Evolutionary conservation across 2,329 filamentous ascomycete genomes (phyloP), one percentile per base, ranked within the genome.

Genomic region (Xylaria sp.): DNA sequence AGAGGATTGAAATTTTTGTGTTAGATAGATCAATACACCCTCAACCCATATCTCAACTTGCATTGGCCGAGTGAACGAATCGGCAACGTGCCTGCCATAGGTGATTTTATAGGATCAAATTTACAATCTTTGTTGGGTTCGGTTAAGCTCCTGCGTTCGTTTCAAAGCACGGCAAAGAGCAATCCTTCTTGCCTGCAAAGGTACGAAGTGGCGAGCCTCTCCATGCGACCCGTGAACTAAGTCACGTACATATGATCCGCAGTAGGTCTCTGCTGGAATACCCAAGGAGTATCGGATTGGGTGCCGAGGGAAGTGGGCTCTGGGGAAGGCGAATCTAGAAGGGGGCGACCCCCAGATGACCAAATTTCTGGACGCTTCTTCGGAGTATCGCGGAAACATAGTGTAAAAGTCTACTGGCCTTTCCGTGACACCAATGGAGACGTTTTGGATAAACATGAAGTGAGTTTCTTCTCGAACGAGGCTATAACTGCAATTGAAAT

Each of bases 71-170:
- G 23, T 23, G 20, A 18, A 28, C 4, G 12, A 34, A 56, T 31
- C 6, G 1, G 28, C 39, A 20, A 58, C 13, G 8, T 46, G 13
- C 10, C 23, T 31, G 12, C 46, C 5, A 18, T 52, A 23, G 15
- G 20, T 57, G 20, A 20, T 46, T 25, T 37, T 3, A 41, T 10
- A 18, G 46, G 7, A 15, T 2, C 31, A 23, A 15, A 2, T 8
- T 23, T 44, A 8, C 34, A 34, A 7, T 28, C 44, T 59, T 28
- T 5, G 31, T 61, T 58, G 7, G 34, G 50, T 10, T n/a, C 44
- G 31, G 37, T 12, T 57, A 48, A 34, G 25, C 13, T 44, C 56
- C n/a, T n/a, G 20, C 60, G 37, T 67, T 28, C 4, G 28, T 28
- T 28, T 28, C 5, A 28, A 28, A 6, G 28, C 4, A 28, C 28